These are phyloP conservation scores for Creolimax fragrantissima DNA, from an alignment of 78 protist species.

Conservation along the genomic window DNA sequence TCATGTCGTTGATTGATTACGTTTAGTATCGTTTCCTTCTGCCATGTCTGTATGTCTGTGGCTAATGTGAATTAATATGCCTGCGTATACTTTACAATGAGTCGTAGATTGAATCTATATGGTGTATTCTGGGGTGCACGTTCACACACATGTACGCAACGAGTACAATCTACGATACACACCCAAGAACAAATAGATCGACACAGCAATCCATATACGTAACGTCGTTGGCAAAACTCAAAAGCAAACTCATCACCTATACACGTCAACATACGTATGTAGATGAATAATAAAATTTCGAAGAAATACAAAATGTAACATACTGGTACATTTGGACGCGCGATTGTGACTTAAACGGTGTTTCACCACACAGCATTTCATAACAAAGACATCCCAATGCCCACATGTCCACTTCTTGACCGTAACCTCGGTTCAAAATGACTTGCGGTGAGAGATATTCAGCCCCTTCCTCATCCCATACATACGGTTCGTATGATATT, in stretches of 20 bases:
- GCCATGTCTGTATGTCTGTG: too few species aligned
- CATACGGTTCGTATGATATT: not conserved
- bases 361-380: not conserved
- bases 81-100: too few species aligned
- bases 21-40: too few species aligned
- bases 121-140: not conserved
- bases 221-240: too few species aligned
- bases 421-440: not conserved
- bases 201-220: not conserved
- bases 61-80: too few species aligned
- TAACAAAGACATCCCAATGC: not conserved
- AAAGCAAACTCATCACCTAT: too few species aligned
- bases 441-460: constrained; percentile 8
- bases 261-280: not conserved
- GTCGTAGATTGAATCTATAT: not conserved
- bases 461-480: not conserved
- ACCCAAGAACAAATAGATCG: not conserved
- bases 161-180: not conserved
- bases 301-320: too few species aligned
- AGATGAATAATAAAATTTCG: not conserved
- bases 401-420: not conserved
- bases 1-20: not conserved
- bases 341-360: not conserved
- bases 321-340: not conserved
- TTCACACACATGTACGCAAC: not conserved